These are phyloP conservation scores for Entomortierella beljakovae DNA, from an alignment of 192 early-diverging fungal genomes.

Conservation along the genomic window DNA sequence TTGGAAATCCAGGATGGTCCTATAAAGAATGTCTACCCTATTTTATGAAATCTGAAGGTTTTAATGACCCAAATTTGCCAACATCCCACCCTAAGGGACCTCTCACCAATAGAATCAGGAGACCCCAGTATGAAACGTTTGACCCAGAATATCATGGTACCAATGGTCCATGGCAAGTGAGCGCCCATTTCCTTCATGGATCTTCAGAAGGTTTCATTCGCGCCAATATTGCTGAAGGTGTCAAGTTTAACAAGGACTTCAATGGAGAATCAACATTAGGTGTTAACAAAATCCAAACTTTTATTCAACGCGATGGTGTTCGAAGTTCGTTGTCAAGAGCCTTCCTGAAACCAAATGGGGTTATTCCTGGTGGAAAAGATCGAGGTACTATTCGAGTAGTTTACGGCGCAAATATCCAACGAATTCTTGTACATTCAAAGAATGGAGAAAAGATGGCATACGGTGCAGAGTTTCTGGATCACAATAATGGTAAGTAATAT, in stretches of 20 bases:
- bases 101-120: slow-evolving; percentile 17
- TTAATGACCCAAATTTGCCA: slow-evolving; percentile 29
- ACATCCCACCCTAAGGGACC: slow-evolving; percentile 7
- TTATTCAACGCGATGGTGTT: slow-evolving; percentile 38
- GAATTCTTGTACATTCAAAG: slow-evolving; percentile 15
- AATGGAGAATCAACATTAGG: slow-evolving; percentile 40
- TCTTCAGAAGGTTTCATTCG: slow-evolving; percentile 18
- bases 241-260: slow-evolving; percentile 34
- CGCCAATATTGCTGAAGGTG: slow-evolving; percentile 23
- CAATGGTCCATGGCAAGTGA: slow-evolving; percentile 44
- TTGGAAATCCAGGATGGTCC: slow-evolving; percentile 44
- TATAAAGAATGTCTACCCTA: slow-evolving; percentile 29
- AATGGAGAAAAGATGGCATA: slow-evolving; percentile 31
- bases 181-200: slow-evolving; percentile 15
- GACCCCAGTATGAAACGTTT: slow-evolving; percentile 18
- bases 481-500: slow-evolving; percentile 15
- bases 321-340: slow-evolving; percentile 44
- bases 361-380: slow-evolving; percentile 23
- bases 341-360: slow-evolving; percentile 18
- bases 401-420: slow-evolving; percentile 12
- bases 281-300: slow-evolving; percentile 31
- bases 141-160: slow-evolving; percentile 38
- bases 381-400: slow-evolving; percentile 38
- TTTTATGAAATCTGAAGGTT: slow-evolving; percentile 43
- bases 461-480: slow-evolving; percentile 42